Conservation (phyloP, 108 stramenopile genomes). For the Pinguiococcus pyrenoidosus region DNA sequence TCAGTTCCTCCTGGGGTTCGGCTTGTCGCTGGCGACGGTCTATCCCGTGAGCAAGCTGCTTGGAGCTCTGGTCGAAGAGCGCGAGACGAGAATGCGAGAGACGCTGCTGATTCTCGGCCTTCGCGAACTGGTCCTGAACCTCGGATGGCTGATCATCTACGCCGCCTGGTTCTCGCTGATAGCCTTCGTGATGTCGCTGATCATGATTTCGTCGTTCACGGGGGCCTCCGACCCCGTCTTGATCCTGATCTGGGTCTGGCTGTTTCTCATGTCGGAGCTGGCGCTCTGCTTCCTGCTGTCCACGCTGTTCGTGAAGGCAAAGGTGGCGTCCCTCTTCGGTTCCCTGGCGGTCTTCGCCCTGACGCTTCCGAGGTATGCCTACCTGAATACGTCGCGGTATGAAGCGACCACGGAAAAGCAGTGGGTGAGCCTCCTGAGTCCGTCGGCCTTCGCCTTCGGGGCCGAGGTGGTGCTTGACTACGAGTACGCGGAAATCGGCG, state of each 20-base stretch:
- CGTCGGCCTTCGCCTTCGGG: conserved; percentile 50
- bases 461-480: conserved; percentile 50
- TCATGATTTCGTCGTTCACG: conserved; percentile 16
- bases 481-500: conserved; percentile 44
- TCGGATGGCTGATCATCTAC: conserved; percentile 32
- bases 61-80: conserved; percentile 45
- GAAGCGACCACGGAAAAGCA: conserved; percentile 31
- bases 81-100: conserved; percentile 39
- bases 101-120: conserved; percentile 47
- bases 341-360: conserved; percentile 41
- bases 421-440: conserved; percentile 35
- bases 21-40: conserved; percentile 43
- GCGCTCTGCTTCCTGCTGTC: neutral
- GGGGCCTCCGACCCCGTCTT: conserved; percentile 8
- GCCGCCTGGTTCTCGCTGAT: conserved; percentile 27
- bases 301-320: neutral
- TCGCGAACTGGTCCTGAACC: conserved; percentile 24
- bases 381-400: conserved; percentile 41
- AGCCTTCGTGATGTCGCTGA: conserved; percentile 9
- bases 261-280: conserved; percentile 38
- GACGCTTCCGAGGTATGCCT: conserved; percentile 40
- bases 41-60: conserved; percentile 42
- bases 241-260: conserved; percentile 25
- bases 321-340: conserved; percentile 42
- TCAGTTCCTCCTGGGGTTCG: conserved; percentile 42